Evolutionary conservation across 371 early-diverging fungal species (phyloP), one percentile per base, ranked within the genome.

Genomic region (Zychaea mexicana): DNA sequence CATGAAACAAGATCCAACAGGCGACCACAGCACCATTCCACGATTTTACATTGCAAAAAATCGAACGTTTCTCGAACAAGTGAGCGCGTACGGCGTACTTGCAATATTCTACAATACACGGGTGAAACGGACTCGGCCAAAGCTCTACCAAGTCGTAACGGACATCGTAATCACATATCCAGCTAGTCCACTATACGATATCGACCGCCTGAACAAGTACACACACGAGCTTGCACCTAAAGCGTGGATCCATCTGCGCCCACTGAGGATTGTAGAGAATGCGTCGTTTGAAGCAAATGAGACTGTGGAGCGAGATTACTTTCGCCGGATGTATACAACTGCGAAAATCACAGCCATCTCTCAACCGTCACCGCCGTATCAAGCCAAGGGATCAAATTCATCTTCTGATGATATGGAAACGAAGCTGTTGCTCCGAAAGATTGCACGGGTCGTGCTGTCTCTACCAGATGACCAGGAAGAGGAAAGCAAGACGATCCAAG

Each of bases 11-110:
- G 52, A 74, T 52, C 65, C 71, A 0, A 60, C 57, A 1, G 71
- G 65, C 0, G 64, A 71, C 24, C 72, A 72, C 13, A 46, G 47
- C 0, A 55, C 69, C 0, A 66, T 74, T 10, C 80, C 83, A 21
- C 78, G 83, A 0, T 76, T 82, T 27, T 79, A 76, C 39, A 73
- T 82, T 67, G 72, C 80, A 19, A 79, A 78, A 61, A 79, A 82
- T 54, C 77, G 77, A 9, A 74, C 78, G 1, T 39, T 79, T 13
- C 61, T 79, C 0, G 72, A 76, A 13, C 72, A 78, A 46, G 73
- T 73, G 47, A 65, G 72, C 12, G 62, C 74, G 0, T 69, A 78
- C 52, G 74, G 75, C 2, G 72, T 78, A 0, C 60, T 82, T 15
- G 78, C 78, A 1, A 73, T 82, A 13, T 74, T 82, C 45, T 71